Percentiles rank a stretch among this genome's conserved stretches.
Conservation (phyloP, 345 rosid species). For the Geranium brycei region DNA sequence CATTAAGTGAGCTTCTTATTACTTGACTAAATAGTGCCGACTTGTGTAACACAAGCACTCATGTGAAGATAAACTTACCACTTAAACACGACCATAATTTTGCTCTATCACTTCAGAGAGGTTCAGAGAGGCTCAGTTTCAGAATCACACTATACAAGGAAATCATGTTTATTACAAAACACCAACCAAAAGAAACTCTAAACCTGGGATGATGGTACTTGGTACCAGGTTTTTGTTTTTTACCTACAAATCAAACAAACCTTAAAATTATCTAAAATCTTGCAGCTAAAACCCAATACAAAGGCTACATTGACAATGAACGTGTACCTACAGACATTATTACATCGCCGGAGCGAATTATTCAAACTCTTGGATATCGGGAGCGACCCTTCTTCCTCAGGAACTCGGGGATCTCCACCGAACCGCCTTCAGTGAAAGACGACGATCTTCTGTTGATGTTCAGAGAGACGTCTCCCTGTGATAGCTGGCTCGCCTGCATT, state of each 20-base stretch:
- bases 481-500: constrained; percentile 43
- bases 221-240: too few relatives aligned
- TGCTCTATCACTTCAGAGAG: too few relatives aligned
- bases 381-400: constrained; percentile 85
- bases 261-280: constrained; percentile 1
- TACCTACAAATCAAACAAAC: constrained; percentile 4
- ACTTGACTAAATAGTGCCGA: too few relatives aligned
- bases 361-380: constrained; percentile 70
- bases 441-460: constrained; percentile 54
- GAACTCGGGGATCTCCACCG: constrained; percentile 86
- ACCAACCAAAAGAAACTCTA: too few relatives aligned
- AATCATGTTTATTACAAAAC: too few relatives aligned
- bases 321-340: not conserved
- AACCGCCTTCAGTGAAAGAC: constrained; percentile 54
- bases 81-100: too few relatives aligned
- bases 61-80: too few relatives aligned
- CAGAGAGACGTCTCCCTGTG: constrained; percentile 34
- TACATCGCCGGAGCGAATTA: not conserved
- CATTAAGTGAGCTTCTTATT: too few relatives aligned
- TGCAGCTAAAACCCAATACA: not conserved
- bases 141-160: too few relatives aligned
- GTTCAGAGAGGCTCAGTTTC: too few relatives aligned
- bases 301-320: not conserved
- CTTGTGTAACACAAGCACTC: too few relatives aligned
- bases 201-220: too few relatives aligned